Evolutionary conservation across 2,329 filamentous ascomycete species (phyloP).

Genomic region (Hymenoscyphus linearis): DNA sequence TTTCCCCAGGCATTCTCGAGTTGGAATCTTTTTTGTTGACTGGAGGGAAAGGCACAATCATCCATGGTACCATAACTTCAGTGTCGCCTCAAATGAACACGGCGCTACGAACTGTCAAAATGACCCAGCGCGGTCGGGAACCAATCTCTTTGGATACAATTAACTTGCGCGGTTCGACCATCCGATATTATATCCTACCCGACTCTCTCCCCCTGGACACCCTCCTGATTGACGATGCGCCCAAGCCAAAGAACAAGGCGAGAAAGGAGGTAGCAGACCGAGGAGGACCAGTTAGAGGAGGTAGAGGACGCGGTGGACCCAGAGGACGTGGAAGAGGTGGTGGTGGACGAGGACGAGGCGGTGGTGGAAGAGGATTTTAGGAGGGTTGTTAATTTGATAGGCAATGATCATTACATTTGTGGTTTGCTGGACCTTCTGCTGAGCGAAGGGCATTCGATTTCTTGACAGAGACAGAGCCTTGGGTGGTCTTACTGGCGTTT

Average conservation of each 20-base stretch:
- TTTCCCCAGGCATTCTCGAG: slow-evolving; percentile 2
- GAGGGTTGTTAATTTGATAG: not conserved
- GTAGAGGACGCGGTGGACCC: slow-evolving; percentile 40
- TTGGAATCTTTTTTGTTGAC: not conserved
- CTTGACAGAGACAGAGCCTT: not conserved
- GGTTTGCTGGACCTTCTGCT: not conserved
- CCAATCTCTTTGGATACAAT: slow-evolving; percentile 87
- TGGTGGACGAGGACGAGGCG: slow-evolving; percentile 49
- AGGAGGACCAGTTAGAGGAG: slow-evolving; percentile 36
- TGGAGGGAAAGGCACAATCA: slow-evolving; percentile 67
- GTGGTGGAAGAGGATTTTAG: slow-evolving; percentile 44
- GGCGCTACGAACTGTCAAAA: slow-evolving; percentile 89
- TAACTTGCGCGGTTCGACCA: slow-evolving; percentile 93
- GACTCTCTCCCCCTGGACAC: slow-evolving; percentile 94
- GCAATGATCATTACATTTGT: not conserved
- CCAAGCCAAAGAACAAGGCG: slow-evolving; percentile 99
- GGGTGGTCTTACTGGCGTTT: slow-evolving; percentile 17
- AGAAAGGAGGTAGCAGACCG: slow-evolving; percentile 74
- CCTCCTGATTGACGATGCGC: slow-evolving; percentile 89
- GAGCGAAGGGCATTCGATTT: not conserved
- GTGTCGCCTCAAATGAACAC: slow-evolving; percentile 99
- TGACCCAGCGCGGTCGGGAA: slow-evolving; percentile 85
- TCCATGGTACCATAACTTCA: slow-evolving; percentile 93
- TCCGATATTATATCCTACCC: slow-evolving; percentile 93
- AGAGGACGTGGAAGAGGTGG: slow-evolving; percentile 43